Base-by-base conservation (phyloP, 2,329 filamentous ascomycete species). In the Bipolaris bicolor region DNA sequence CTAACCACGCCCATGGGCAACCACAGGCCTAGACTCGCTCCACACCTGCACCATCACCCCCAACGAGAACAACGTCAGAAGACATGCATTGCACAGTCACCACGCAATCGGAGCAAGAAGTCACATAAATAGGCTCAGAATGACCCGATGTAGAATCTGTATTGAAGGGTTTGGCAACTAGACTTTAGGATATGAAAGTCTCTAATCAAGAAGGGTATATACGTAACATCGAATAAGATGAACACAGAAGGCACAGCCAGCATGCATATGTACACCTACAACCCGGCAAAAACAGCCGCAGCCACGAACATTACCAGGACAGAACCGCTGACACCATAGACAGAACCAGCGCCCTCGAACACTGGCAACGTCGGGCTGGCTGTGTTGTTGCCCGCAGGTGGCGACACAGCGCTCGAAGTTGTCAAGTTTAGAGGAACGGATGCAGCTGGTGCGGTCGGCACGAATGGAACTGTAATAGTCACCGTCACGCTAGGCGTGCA, bases 351-450 rank as follows among this genome's bases (percentile, higher is more conserved):
- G 29, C 73, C 72, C 4, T 58, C 44, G 49, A 75, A 76, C 49
- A 65, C 45, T 18, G 65, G 64, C 24, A 51, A 47, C 15, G 55
- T 58, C 16, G 68, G 48, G 39, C 48, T 66, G 2, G 64, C 50
- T 20, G 52, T 47, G 45, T 54, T 73, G 62, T 50, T 60, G 55
- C 67, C 74, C 58, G 61, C 66, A 58, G 72, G 62, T 10, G 69
- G 67, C 37, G 55, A 41, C 37, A 55, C 57, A 6, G 61, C 54
- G 4, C 61, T 37, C 15, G 64, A 41, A 5, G 62, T 54, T 18
- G 65, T 65, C 24, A 61, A 54, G 29, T 60, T 51, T 4, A 64
- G 53, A 5, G 65, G 57, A 18, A 45, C 58, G 5, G 50, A 46
- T 11, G 62, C 56, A 7, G 58, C 44, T 13, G 57, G 29, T 39